These are phyloP conservation scores for Ophiosphaerella narmari DNA, from an alignment of 2,329 filamentous ascomycete genomes.

Conservation along the genomic window DNA sequence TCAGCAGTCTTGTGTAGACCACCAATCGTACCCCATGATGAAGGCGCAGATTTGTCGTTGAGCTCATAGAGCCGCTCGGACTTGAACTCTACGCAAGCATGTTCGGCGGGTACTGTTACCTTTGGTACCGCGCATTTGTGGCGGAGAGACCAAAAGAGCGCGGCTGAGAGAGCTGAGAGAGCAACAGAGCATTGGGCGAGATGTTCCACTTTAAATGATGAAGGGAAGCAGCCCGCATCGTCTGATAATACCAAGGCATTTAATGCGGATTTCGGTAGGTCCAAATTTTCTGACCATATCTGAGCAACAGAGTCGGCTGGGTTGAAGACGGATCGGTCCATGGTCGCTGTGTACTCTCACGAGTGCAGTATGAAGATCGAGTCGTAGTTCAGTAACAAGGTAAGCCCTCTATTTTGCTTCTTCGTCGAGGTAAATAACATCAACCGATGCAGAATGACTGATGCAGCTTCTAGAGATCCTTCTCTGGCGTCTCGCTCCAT, in stretches of 20 bases:
- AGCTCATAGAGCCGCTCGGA: conserved; percentile 58
- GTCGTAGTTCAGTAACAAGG: too few relatives aligned
- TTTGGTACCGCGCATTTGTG: conserved; percentile 34
- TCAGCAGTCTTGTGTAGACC: conserved; percentile 58
- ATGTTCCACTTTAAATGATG: conserved; percentile 60
- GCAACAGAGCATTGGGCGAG: conserved; percentile 60
- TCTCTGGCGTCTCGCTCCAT: too few relatives aligned
- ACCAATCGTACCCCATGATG: conserved; percentile 52
- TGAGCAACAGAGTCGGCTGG: conserved; percentile 32
- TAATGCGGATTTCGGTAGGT: conserved; percentile 28
- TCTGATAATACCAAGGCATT: conserved; percentile 23
- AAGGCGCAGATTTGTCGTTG: conserved; percentile 40
- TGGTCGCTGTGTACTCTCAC: not conserved
- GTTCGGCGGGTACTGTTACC: conserved; percentile 52
- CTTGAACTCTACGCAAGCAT: conserved; percentile 59
- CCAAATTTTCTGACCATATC: conserved; percentile 34
- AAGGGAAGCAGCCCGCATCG: conserved; percentile 46
- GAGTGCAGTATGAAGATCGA: too few relatives aligned
- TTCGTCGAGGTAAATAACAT: too few relatives aligned
- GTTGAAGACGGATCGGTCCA: conserved; percentile 29
- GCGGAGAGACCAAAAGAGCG: conserved; percentile 50
- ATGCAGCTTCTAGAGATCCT: too few relatives aligned
- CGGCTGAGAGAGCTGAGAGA: conserved; percentile 56
- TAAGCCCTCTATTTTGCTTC: too few relatives aligned
- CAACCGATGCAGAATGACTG: too few relatives aligned